Evolutionary conservation across 163 green algal genomes (phyloP).

Genomic region (Scenedesmus sp.): DNA sequence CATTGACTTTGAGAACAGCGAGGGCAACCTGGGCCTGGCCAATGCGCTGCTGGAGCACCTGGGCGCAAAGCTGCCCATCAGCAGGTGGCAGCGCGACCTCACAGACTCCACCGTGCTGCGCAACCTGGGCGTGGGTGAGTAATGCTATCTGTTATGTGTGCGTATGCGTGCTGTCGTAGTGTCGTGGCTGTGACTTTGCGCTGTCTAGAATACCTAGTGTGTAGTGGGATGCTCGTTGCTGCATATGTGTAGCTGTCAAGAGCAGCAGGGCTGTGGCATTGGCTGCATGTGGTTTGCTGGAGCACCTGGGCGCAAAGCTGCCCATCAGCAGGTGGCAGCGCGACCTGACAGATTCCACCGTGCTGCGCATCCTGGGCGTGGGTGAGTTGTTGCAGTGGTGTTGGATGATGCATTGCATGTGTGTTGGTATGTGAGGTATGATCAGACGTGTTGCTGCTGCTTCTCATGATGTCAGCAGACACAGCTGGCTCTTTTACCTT

Average conservation of each 20-base stretch:
- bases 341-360: constrained; percentile 95
- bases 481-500: background rate
- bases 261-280: too few relatives aligned
- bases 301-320: constrained; percentile 80
- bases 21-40: constrained; percentile 99
- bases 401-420: background rate
- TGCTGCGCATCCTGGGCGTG: constrained; percentile 97
- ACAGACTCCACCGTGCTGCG: constrained; percentile 96
- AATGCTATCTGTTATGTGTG: background rate
- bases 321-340: constrained; percentile 95
- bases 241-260: too few relatives aligned
- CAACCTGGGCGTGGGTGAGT: constrained; percentile 94
- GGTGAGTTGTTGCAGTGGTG: constrained; percentile 43
- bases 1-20: constrained; percentile 99
- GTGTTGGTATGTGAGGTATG: too few relatives aligned
- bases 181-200: too few relatives aligned
- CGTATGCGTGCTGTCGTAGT: too few relatives aligned
- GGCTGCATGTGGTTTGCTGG: background rate
- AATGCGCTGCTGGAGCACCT: constrained; percentile 97
- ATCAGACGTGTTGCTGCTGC: background rate
- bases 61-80: constrained; percentile 95
- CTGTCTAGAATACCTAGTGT: too few relatives aligned
- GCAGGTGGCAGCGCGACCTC: constrained; percentile 96
- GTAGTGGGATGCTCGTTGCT: too few relatives aligned
- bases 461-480: too few relatives aligned